phyloP scores from a whole-genome alignment of 164 flowering plant species.

The Taxillus chinensis region DNA sequence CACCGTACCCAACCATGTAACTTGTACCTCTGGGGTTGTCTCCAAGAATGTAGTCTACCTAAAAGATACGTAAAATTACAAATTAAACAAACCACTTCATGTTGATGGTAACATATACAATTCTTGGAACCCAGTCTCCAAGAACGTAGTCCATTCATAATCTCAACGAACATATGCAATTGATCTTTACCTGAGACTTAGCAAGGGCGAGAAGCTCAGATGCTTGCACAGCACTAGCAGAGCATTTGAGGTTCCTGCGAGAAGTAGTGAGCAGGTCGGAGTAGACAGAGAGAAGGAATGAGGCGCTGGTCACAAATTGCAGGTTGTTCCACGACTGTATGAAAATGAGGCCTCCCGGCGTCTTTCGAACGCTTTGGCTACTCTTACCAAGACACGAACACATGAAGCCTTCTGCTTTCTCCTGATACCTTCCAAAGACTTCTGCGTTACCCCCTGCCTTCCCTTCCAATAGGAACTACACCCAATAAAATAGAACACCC shows the following conservation, averaged over 20 bases:
- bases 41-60: slow-evolving; percentile 96
- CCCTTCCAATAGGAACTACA: slow-evolving; percentile 1
- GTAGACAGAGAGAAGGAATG: slow-evolving; percentile 72
- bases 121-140: no score
- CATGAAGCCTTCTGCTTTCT: slow-evolving; percentile 1
- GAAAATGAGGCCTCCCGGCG: slow-evolving; percentile 87
- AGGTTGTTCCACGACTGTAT: slow-evolving; percentile 90
- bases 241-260: slow-evolving; percentile 38
- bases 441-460: not conserved
- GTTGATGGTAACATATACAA: no score
- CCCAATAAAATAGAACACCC: no score
- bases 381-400: slow-evolving; percentile 1
- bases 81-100: not conserved
- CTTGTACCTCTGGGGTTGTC: slow-evolving; percentile 96
- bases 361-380: slow-evolving; percentile 20
- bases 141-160: no score
- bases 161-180: no score
- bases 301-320: slow-evolving; percentile 85
- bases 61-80: not conserved
- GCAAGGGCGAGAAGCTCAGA: slow-evolving; percentile 61
- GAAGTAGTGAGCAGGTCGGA: slow-evolving; percentile 70
- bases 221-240: slow-evolving; percentile 42
- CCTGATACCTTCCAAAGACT: not conserved
- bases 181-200: slow-evolving; percentile 54
- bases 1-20: slow-evolving; percentile 96